Evolutionary conservation across 202 grass and related monocot species (phyloP).

Genomic region (Schoenoplectus triqueter): DNA sequence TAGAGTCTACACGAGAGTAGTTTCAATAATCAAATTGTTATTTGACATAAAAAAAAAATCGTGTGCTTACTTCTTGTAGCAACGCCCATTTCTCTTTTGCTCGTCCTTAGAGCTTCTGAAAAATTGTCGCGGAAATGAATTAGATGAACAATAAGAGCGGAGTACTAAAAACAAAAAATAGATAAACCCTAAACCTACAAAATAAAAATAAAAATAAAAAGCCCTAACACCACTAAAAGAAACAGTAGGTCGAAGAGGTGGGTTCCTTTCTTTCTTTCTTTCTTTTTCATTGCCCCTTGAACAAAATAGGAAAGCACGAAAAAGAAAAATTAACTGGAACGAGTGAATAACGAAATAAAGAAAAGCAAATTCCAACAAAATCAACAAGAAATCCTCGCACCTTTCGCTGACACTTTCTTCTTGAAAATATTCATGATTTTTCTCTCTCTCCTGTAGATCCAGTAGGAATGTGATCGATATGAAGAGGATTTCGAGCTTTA

Average conservation of each 20-base stretch:
- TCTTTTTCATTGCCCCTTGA: neutral
- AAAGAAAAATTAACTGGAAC: neutral
- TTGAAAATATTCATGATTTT: slow-evolving; percentile 88
- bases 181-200: slow-evolving; percentile 30
- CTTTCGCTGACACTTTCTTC: slow-evolving; percentile 80
- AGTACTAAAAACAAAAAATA: neutral
- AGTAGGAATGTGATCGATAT: neutral
- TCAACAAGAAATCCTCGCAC: slow-evolving; percentile 27
- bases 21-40: neutral
- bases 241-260: neutral
- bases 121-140: neutral
- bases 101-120: slow-evolving; percentile 92
- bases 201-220: slow-evolving; percentile 23
- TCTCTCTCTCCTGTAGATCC: slow-evolving; percentile 27
- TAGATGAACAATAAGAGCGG: neutral
- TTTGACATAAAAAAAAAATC: neutral
- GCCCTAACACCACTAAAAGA: neutral
- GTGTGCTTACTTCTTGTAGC: slow-evolving; percentile 74
- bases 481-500: neutral
- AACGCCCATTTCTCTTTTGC: slow-evolving; percentile 91
- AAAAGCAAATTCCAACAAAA: neutral
- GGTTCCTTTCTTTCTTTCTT: neutral
- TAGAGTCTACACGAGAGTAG: neutral
- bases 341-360: neutral
- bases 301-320: neutral